Percentiles rank a stretch among this genome's conserved stretches.
Conservation (phyloP, 768 basidiomycete species). For the Lenzites betulinus region DNA sequence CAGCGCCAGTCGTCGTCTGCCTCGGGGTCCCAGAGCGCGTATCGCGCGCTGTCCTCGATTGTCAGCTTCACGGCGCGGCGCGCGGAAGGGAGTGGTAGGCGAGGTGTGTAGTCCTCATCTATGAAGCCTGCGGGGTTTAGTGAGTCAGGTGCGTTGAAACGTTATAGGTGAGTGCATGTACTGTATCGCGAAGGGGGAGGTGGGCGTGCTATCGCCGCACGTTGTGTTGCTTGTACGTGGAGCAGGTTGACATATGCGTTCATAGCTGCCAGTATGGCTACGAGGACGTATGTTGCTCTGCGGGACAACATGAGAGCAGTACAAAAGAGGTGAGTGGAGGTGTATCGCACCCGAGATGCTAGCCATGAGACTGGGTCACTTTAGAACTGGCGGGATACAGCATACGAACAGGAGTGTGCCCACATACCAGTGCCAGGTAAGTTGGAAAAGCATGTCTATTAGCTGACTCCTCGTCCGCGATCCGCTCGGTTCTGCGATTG, state of each 20-base stretch:
- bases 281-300: background rate
- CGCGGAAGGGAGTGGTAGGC: slow-evolving; percentile 25
- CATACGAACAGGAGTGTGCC: background rate
- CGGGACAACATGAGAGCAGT: slow-evolving; percentile 11
- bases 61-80: slow-evolving; percentile 22
- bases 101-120: slow-evolving; percentile 23
- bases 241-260: slow-evolving; percentile 15
- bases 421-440: background rate
- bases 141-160: background rate
- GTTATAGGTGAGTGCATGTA: background rate
- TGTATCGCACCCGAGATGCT: too few species aligned
- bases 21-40: slow-evolving; percentile 26
- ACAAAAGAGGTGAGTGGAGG: background rate
- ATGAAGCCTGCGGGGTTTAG: slow-evolving; percentile 1
- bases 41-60: slow-evolving; percentile 37
- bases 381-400: background rate
- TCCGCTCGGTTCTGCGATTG: background rate
- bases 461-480: background rate
- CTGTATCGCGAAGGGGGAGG: slow-evolving; percentile 11
- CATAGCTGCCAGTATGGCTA: slow-evolving; percentile 2
- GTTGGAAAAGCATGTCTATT: background rate
- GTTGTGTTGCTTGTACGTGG: slow-evolving; percentile 10
- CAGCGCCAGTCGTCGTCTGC: slow-evolving; percentile 36
- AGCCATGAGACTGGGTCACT: background rate
- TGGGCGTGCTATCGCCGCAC: slow-evolving; percentile 1